These are phyloP conservation scores for Ganoderma lucidum DNA, from an alignment of 1,284 basidiomycete species.

Conservation along the genomic window DNA sequence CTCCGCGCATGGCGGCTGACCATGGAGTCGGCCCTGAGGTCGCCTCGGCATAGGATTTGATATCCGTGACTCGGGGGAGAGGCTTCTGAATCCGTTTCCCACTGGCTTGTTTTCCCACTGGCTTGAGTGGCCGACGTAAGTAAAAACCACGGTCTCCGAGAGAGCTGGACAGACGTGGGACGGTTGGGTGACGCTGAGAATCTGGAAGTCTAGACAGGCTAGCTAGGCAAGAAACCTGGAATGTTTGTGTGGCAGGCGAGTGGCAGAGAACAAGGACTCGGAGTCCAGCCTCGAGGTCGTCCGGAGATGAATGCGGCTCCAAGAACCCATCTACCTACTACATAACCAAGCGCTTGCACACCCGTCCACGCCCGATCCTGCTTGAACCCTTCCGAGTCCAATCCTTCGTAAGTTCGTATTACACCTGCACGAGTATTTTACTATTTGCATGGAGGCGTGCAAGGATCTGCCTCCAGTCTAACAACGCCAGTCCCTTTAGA, in stretches of 20 bases:
- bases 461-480: background rate
- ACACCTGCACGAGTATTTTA: background rate
- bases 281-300: background rate
- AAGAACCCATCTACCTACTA: background rate
- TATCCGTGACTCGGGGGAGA: background rate
- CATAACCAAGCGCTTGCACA: no score
- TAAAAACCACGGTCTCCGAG: background rate
- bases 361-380: no score
- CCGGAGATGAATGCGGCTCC: background rate
- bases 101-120: conserved; percentile 5
- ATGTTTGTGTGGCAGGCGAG: background rate
- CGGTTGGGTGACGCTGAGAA: background rate
- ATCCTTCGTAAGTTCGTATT: background rate
- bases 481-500: background rate
- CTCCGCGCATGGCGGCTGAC: background rate
- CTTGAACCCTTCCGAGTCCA: background rate
- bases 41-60: conserved; percentile 3
- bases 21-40: background rate
- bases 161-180: background rate
- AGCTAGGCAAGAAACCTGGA: background rate
- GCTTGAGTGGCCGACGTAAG: background rate
- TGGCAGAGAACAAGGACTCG: background rate
- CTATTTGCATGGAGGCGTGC: background rate
- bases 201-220: conserved; percentile 3
- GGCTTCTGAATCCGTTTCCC: conserved; percentile 6